Percentiles rank a stretch among this genome's conserved stretches.
Conservation (phyloP, 345 rosid genomes). For the Boechera stricta region DNA sequence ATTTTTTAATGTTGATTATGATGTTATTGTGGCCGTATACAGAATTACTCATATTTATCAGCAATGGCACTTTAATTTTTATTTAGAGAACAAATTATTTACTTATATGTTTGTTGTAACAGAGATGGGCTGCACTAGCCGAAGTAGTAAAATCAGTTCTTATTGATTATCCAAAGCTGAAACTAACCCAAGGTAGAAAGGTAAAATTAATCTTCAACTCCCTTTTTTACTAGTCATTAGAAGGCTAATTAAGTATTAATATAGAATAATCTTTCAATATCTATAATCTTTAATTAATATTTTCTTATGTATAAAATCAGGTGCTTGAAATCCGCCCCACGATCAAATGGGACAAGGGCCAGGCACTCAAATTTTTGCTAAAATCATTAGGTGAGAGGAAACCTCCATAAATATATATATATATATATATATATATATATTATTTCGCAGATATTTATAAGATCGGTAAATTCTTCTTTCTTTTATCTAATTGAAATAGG, state of each 20-base stretch:
- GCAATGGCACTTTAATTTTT: neutral
- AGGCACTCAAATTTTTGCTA: constrained; percentile 84
- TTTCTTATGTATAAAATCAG: constrained; percentile 41
- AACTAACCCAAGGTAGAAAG: constrained; percentile 81
- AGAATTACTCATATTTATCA: neutral
- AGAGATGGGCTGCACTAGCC: constrained; percentile 77
- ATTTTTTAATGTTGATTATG: neutral
- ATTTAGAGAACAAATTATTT: neutral
- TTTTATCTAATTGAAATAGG: constrained; percentile 48
- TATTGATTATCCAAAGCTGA: constrained; percentile 69
- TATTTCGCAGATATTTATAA: neutral
- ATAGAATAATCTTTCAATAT: neutral
- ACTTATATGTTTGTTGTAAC: constrained; percentile 21
- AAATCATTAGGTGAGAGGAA: constrained; percentile 69
- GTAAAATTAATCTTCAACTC: constrained; percentile 41
- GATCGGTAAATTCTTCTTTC: neutral
- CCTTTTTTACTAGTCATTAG: constrained; percentile 10
- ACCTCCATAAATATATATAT: no score
- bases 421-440: neutral
- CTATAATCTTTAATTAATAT: constrained; percentile 3
- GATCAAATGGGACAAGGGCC: constrained; percentile 98
- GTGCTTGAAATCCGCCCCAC: constrained; percentile 93
- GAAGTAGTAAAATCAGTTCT: constrained; percentile 70
- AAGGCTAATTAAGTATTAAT: neutral
- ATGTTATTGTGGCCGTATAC: neutral